Base-by-base conservation (phyloP, 116 monocot genomes). In the Zostera marina region DNA sequence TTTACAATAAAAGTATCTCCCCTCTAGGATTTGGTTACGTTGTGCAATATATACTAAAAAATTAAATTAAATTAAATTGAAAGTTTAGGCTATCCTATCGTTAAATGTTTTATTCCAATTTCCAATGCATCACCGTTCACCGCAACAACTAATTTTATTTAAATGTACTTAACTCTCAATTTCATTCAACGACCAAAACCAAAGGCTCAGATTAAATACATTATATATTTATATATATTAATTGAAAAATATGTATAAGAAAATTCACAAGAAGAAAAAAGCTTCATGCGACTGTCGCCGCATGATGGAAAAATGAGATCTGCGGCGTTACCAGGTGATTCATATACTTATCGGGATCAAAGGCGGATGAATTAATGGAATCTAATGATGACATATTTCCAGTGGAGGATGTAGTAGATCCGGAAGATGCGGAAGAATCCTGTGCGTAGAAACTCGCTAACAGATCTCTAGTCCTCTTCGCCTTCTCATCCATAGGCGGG, bases 381-480 rank as follows among this genome's bases (percentile, higher is more conserved):
- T 89, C 96, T 14, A 81, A 64, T 4, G 94, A 68, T 9, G 71
- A 73, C 23, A 52, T 15, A 39, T 45, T 69, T 7, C 59, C 48
- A 11, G 60, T 49, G 6, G 70, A 53, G 15, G 79, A 44, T 13
- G 65, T n/a, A 47, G 68, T 41, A 5, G 63, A 53, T 15, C 63
- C 56, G 61, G 61, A 10, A 14, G 44, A 25, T 9, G 48, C 53
- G 12, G 87, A 76, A 5, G 80, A 56, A 49, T 78, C 85, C 62
- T 77, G 71, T 42, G 73, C 54, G 78, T 96, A 96, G 85, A 96
- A 96, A 66, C 96, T 96, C 8, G 89, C 85, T 11, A 96, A 82
- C 5, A 96, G 96, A 43, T 96, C 96, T 14, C 96, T 73, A 8
- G 96, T 96, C 72, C 96, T 63, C 82, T 80, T 85, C 64, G 85